phyloP scores from a whole-genome alignment of 768 basidiomycete genomes.

The Paxillus rubicundulus region DNA sequence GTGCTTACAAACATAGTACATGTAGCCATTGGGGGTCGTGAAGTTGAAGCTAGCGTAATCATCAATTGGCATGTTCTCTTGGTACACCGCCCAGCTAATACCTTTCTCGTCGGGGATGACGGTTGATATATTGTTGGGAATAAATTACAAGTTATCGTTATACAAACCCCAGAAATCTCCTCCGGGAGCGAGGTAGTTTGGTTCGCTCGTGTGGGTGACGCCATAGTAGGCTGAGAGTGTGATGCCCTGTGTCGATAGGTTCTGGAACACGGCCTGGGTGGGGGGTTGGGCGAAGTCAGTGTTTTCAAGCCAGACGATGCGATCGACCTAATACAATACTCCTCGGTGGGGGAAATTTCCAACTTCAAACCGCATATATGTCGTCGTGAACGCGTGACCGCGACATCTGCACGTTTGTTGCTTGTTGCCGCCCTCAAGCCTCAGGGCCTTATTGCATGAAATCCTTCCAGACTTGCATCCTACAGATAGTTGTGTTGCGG shows the following conservation, averaged over 20 bases:
- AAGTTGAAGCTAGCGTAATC: slow-evolving; percentile 44
- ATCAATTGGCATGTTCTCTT: slow-evolving; percentile 53
- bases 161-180: slow-evolving; percentile 51
- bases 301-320: slow-evolving; percentile 58
- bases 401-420: no score
- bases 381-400: no score
- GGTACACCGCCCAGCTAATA: slow-evolving; percentile 60
- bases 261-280: slow-evolving; percentile 25
- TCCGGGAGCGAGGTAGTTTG: slow-evolving; percentile 51
- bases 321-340: no score
- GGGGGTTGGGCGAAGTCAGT: slow-evolving; percentile 43
- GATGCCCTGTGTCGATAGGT: slow-evolving; percentile 50
- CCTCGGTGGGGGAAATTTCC: no score
- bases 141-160: slow-evolving; percentile 36
- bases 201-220: slow-evolving; percentile 57
- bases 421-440: no score
- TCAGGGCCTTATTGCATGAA: no score
- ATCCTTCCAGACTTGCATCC: no score
- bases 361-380: not conserved
- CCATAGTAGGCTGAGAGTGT: slow-evolving; percentile 45
- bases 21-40: slow-evolving; percentile 32
- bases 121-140: slow-evolving; percentile 51
- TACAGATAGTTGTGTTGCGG: not conserved
- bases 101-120: slow-evolving; percentile 53
- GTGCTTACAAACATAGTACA: slow-evolving; percentile 55